Conservation (phyloP, 176 grass and related monocot genomes). For the Phyllostachys edulis region DNA sequence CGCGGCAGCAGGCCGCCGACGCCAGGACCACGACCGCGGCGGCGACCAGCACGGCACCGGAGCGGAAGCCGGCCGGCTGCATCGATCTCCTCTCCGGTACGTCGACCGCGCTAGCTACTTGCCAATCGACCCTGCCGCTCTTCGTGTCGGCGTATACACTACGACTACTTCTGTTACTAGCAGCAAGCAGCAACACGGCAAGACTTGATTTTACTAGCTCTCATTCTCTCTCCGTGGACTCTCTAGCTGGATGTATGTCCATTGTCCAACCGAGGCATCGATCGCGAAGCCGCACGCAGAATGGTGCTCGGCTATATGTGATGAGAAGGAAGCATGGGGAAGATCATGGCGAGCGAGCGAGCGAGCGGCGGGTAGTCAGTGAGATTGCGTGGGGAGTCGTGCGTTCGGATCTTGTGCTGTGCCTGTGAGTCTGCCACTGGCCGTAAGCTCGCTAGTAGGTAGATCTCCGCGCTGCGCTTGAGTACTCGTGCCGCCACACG, state of each 20-base stretch:
- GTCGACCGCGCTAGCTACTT: too few species aligned
- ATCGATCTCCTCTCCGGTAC: too few species aligned
- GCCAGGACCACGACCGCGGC: constrained; percentile 3
- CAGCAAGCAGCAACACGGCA: too few species aligned
- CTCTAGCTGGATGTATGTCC: too few species aligned
- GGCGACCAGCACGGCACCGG: too few species aligned
- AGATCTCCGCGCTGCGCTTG: not conserved
- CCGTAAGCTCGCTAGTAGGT: too few species aligned
- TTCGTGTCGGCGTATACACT: not conserved
- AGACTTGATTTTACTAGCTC: too few species aligned
- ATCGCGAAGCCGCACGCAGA: not conserved
- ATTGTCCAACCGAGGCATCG: not conserved
- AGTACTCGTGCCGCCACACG: constrained; percentile 25
- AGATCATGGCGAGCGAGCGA: not conserved
- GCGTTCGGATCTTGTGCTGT: constrained; percentile 41
- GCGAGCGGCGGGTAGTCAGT: constrained; percentile 6
- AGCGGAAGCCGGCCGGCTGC: too few species aligned
- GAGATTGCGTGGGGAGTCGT: constrained; percentile 33
- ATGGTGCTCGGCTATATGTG: not conserved
- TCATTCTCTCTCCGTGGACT: not conserved
- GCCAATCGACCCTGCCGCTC: not conserved
- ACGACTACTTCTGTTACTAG: too few species aligned
- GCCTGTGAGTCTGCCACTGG: not conserved
- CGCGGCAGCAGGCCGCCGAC: constrained; percentile 32
- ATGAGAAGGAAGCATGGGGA: not conserved